phyloP scores from a whole-genome alignment of 1,284 basidiomycete species.

The Naganishia cerealis region DNA sequence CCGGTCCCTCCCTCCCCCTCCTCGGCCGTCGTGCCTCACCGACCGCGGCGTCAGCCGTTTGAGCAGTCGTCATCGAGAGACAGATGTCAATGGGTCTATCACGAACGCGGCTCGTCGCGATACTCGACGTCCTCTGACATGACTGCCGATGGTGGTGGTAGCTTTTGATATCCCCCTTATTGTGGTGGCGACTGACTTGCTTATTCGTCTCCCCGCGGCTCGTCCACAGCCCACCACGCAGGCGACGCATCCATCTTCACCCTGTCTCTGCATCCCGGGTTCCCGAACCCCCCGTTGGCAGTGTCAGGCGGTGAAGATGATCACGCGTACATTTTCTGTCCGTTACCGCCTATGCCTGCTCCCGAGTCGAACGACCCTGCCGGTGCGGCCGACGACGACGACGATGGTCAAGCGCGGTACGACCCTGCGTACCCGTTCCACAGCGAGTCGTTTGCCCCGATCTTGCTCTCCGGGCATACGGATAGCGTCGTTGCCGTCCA shows the following conservation, averaged over 20 bases:
- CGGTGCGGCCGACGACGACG: background rate
- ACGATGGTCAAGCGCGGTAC: background rate
- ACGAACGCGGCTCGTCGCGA: too few relatives aligned
- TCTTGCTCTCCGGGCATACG: slow-evolving; percentile 82
- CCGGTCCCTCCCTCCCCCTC: too few relatives aligned
- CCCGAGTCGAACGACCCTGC: slow-evolving; percentile 3
- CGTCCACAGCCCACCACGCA: slow-evolving; percentile 48
- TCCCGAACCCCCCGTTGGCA: slow-evolving; percentile 76
- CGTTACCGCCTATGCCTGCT: slow-evolving; percentile 42
- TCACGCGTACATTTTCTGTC: slow-evolving; percentile 78
- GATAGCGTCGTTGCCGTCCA: slow-evolving; percentile 81
- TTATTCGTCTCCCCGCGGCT: background rate
- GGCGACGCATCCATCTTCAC: slow-evolving; percentile 71
- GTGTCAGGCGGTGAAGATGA: slow-evolving; percentile 95
- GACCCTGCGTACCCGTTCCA: slow-evolving; percentile 38
- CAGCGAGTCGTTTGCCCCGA: slow-evolving; percentile 73
- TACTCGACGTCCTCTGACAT: too few relatives aligned
- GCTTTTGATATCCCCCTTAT: slow-evolving; percentile 35
- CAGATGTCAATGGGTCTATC: too few relatives aligned
- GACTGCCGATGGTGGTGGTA: slow-evolving; percentile 15
- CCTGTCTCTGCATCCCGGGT: slow-evolving; percentile 69
- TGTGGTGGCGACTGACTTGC: slow-evolving; percentile 31
- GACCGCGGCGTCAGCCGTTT: too few relatives aligned
- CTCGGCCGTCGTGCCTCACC: too few relatives aligned
- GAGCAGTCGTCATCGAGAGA: too few relatives aligned